Evolutionary conservation across 768 basidiomycete species (phyloP), one percentile per base, ranked within the genome.

Genomic region (Amanita rubescens): DNA sequence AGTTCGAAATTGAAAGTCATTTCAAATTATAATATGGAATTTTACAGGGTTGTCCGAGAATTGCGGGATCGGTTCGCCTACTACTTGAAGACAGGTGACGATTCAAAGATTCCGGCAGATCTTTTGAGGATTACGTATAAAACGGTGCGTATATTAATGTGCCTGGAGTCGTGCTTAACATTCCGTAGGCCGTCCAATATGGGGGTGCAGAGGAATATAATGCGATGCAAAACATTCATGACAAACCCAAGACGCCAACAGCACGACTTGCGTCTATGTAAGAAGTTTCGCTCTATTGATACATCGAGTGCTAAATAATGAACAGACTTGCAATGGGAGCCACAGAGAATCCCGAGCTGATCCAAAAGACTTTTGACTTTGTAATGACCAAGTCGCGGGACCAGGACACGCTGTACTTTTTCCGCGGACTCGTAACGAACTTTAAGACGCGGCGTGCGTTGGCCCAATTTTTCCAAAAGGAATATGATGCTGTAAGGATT

Each of bases 31-130:
- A 6, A 8, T n/a, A n/a, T 19, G 15, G 14, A 35, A 10, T 12
- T 49, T 7, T 57, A 2, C 63, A 94, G 89, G 44, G 85, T 89
- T n/a, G 67, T 95, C 58, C 72, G 77, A 44, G 87, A 91, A 63
- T 71, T 95, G 48, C 71, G 75, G 59, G 69, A 70, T 22, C 84
- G 90, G 52, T 97, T 96, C 73, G 69, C 73, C 33, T 70, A 78
- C 25, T 91, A 84, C 64, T 66, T 86, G 60, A 75, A 80, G 55
- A 87, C 82, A 12, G 80, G 81, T 7, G 88, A 95, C 62, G 81
- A 86, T 60, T 85, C 84, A 0, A 73, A 68, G 50, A 90, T 98
- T 58, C 90, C 91, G 6, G 78, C 82, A 24, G 94, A 97, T 69
- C 69, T 98, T 43, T 78, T 86, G 59, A 62, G 72, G 25, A 68